Conservation (phyloP, 371 early-diverging fungal genomes). For the Mucor piriformis region DNA sequence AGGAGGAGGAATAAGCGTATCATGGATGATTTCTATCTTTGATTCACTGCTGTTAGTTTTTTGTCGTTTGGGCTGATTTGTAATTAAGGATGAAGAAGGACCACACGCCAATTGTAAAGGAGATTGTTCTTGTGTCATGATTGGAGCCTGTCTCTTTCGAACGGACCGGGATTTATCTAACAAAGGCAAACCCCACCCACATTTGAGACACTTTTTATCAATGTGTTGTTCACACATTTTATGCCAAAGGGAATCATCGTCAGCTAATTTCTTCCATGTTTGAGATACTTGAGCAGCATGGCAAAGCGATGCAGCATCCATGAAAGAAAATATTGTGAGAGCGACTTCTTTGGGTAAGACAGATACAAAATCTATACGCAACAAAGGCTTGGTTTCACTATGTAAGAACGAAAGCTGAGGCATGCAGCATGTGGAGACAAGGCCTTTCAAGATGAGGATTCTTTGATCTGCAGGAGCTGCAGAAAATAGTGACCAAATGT, state of each 20-base stretch:
- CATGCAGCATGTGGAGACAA: constrained; percentile 75
- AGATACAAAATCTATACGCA: constrained; percentile 82
- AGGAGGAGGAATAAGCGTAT: no score
- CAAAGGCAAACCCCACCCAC: constrained; percentile 94
- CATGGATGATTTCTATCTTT: neutral
- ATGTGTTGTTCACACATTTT: constrained; percentile 97
- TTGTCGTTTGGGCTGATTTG: neutral
- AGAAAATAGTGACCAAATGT: constrained; percentile 65
- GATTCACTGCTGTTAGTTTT: neutral
- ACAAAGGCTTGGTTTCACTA: constrained; percentile 64
- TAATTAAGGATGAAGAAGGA: neutral
- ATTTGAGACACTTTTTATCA: constrained; percentile 91
- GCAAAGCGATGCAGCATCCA: constrained; percentile 92
- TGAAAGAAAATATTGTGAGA: constrained; percentile 77
- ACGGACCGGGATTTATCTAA: constrained; percentile 45
- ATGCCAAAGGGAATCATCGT: constrained; percentile 93
- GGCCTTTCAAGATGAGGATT: constrained; percentile 66
- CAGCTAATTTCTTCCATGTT: constrained; percentile 80
- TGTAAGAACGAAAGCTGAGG: constrained; percentile 81
- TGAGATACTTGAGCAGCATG: constrained; percentile 87
- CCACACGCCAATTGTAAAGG: constrained; percentile 13
- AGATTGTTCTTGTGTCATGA: neutral
- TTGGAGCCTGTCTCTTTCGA: neutral
- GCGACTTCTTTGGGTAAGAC: constrained; percentile 81
- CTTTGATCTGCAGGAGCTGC: constrained; percentile 63